These are phyloP conservation scores for Pseudopediastrum boryanum DNA, from an alignment of 139 green algal species.

Conservation along the genomic window DNA sequence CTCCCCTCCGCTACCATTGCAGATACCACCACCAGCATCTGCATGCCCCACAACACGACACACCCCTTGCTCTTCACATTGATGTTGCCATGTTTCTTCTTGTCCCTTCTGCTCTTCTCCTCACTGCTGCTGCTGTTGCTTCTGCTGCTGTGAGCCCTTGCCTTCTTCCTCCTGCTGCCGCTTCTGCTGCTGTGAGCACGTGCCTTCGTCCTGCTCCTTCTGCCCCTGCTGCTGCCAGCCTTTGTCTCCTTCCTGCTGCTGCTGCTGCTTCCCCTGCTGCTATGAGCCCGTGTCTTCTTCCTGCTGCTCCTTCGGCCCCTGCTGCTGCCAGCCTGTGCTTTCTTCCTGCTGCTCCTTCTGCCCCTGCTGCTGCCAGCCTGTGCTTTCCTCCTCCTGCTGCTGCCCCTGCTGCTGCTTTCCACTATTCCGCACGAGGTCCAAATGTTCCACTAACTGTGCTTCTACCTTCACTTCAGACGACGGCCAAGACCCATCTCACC, in stretches of 20 bases:
- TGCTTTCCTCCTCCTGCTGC: neutral
- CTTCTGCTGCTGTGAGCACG: too few relatives aligned
- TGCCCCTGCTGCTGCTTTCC: neutral
- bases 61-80: neutral
- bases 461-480: neutral
- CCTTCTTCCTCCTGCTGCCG: too few relatives aligned
- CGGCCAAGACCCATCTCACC: neutral
- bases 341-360: too few relatives aligned
- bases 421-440: neutral
- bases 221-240: too few relatives aligned
- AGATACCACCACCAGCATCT: neutral
- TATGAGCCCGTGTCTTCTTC: too few relatives aligned
- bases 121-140: neutral
- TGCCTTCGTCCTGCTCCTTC: too few relatives aligned
- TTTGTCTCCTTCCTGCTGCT: too few relatives aligned
- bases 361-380: neutral
- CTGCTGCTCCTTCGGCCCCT: too few relatives aligned
- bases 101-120: neutral
- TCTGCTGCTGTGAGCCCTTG: too few relatives aligned
- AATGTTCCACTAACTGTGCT: neutral
- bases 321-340: too few relatives aligned
- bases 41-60: neutral
- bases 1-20: neutral
- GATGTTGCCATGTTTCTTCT: neutral
- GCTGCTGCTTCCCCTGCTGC: too few relatives aligned